phyloP scores from a whole-genome alignment of 1,284 basidiomycete species.

The Cryptococcus jaspeensis region DNA sequence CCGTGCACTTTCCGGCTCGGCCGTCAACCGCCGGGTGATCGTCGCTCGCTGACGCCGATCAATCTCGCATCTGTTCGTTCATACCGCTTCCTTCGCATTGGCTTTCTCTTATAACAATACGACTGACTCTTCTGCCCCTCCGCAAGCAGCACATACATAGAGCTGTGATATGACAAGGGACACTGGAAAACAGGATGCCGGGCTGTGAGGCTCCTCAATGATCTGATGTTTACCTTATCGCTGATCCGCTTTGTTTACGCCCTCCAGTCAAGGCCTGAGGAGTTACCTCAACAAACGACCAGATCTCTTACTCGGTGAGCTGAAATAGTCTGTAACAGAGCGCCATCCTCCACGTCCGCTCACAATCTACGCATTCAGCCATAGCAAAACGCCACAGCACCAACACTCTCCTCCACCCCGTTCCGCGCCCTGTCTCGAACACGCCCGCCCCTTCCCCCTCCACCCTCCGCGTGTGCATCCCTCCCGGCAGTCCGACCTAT shows the following conservation, averaged over 20 bases:
- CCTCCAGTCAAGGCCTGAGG: constrained; percentile 4
- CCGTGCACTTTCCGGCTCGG: too few species aligned
- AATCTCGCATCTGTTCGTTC: too few species aligned
- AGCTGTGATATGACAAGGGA: neutral
- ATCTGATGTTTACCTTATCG: neutral
- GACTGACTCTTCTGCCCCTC: too few species aligned
- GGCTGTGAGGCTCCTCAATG: neutral
- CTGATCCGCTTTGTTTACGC: neutral
- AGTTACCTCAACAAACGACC: constrained; percentile 8
- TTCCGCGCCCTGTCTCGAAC: neutral
- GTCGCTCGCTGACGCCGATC: too few species aligned
- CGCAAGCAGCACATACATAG: neutral
- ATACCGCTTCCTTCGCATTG: too few species aligned
- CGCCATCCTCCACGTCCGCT: neutral
- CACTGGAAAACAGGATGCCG: neutral
- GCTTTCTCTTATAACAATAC: too few species aligned
- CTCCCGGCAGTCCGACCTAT: constrained; percentile 4
- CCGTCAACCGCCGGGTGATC: too few species aligned
- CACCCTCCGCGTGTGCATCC: constrained; percentile 7
- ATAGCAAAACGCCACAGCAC: constrained; percentile 18
- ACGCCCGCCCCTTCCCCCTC: neutral
- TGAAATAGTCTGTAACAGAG: too few species aligned
- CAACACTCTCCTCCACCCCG: constrained; percentile 12
- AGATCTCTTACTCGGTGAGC: constrained; percentile 12
- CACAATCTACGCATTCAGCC: neutral